Percentiles rank a stretch among this genome's conserved stretches.
phyloP scores from a whole-genome alignment of 2,329 filamentous ascomycete genomes.

The Capronia epimyces region DNA sequence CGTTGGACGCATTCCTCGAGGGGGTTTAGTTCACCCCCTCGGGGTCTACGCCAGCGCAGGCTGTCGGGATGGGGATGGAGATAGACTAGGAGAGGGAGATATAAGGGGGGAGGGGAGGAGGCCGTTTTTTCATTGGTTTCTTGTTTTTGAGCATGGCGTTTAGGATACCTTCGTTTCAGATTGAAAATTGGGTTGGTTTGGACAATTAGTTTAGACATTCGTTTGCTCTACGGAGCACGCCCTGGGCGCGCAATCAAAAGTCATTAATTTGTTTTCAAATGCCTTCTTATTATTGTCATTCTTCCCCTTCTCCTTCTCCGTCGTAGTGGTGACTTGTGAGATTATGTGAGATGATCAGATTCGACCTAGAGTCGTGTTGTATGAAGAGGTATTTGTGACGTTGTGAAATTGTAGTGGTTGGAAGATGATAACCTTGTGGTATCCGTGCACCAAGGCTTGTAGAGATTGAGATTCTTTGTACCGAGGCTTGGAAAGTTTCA shows the following conservation, averaged over 20 bases:
- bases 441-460: no score
- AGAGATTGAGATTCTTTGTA: no score
- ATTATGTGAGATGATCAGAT: no score
- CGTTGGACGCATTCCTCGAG: conserved; percentile 22
- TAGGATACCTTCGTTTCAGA: neutral
- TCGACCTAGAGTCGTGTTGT: no score
- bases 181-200: neutral
- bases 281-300: neutral
- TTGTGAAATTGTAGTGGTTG: no score
- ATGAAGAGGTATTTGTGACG: no score
- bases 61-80: neutral
- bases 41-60: neutral
- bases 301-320: no score
- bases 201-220: neutral
- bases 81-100: neutral
- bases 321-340: no score
- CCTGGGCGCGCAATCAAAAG: neutral
- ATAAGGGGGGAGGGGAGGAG: neutral
- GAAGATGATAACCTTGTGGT: no score
- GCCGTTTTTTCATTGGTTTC: neutral
- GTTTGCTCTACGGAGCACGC: neutral
- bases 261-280: neutral
- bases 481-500: no score
- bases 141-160: conserved; percentile 1
- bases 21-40: conserved; percentile 9